Percentiles rank a stretch among this genome's conserved stretches.
phyloP scores from a whole-genome alignment of 495 filamentous ascomycete species.

The Hypomontagnella monticulosa region DNA sequence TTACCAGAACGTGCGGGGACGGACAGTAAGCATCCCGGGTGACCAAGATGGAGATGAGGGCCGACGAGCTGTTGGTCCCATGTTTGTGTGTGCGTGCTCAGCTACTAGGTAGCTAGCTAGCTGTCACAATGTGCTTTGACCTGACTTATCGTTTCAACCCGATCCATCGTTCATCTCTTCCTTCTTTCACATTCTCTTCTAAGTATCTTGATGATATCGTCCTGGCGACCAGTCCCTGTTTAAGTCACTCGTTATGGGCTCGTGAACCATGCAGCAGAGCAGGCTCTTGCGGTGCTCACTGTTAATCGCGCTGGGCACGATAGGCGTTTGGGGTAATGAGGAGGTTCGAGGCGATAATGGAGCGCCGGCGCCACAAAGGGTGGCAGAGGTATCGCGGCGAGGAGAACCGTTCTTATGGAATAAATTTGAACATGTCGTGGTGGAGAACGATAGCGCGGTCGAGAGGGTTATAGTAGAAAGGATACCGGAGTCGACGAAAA shows the following conservation, averaged over 20 bases:
- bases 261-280: slow-evolving; percentile 43
- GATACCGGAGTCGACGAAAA: slow-evolving; percentile 26
- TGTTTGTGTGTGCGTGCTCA: slow-evolving; percentile 12
- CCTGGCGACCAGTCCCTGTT: slow-evolving; percentile 28
- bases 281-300: slow-evolving; percentile 42
- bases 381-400: slow-evolving; percentile 5
- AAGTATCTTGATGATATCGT: slow-evolving; percentile 34
- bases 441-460: slow-evolving; percentile 11
- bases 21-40: background rate
- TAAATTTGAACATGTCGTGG: slow-evolving; percentile 15
- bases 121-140: slow-evolving; percentile 40
- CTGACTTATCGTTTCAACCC: slow-evolving; percentile 29
- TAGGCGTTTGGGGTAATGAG: slow-evolving; percentile 35
- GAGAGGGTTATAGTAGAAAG: slow-evolving; percentile 25
- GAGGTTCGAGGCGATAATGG: slow-evolving; percentile 26
- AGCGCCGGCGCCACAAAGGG: background rate
- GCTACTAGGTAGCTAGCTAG: too few relatives aligned
- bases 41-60: slow-evolving; percentile 21
- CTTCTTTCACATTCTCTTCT: slow-evolving; percentile 28
- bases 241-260: slow-evolving; percentile 39
- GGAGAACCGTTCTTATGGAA: slow-evolving; percentile 13
- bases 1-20: background rate
- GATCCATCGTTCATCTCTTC: slow-evolving; percentile 13
- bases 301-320: slow-evolving; percentile 44
- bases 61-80: background rate